phyloP scores from a whole-genome alignment of 164 flowering plant species.

The Tinospora cordifolia region DNA sequence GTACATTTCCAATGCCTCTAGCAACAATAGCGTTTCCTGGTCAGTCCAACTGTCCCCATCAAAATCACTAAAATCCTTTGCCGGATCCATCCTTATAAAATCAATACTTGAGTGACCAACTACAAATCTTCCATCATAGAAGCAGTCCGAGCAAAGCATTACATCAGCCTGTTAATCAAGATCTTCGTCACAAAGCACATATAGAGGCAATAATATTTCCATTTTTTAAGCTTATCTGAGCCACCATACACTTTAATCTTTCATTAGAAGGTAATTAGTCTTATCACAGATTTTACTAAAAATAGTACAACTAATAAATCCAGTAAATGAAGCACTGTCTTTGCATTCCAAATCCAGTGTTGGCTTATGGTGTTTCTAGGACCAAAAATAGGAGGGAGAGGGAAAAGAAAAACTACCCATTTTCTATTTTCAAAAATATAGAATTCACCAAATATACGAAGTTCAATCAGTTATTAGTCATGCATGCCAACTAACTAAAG shows the following conservation, averaged over 20 bases:
- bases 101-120: slow-evolving; percentile 87
- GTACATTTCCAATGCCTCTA: slow-evolving; percentile 78
- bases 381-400: no score
- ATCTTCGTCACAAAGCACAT: slow-evolving; percentile 9
- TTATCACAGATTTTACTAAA: background rate
- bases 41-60: slow-evolving; percentile 91
- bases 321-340: no score
- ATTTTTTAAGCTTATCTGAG: no score
- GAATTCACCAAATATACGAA: no score
- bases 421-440: no score
- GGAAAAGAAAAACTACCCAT: background rate
- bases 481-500: background rate
- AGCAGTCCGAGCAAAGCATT: slow-evolving; percentile 71
- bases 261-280: background rate
- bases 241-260: background rate
- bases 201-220: slow-evolving; percentile 2
- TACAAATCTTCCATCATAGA: slow-evolving; percentile 77
- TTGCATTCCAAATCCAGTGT: no score
- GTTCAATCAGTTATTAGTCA: background rate
- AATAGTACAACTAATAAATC: no score
- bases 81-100: slow-evolving; percentile 59
- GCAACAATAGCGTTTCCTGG: slow-evolving; percentile 85
- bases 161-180: slow-evolving; percentile 56
- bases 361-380: no score
- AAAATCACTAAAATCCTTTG: slow-evolving; percentile 54